phyloP scores from a whole-genome alignment of 2,329 filamentous ascomycete genomes.

The Ascochyta fabae region DNA sequence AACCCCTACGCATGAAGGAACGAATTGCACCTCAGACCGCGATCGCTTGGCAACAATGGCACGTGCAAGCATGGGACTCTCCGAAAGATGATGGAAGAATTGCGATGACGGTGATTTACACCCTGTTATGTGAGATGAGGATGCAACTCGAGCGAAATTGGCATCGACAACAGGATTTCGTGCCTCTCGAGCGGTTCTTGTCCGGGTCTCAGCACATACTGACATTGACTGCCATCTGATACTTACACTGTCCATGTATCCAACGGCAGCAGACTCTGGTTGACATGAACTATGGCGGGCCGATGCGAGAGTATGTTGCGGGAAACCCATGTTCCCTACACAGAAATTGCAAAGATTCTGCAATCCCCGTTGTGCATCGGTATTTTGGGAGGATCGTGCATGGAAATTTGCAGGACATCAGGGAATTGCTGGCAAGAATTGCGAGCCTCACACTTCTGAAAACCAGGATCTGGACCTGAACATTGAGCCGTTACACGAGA shows the following conservation, averaged over 20 bases:
- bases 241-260: conserved; percentile 5
- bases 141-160: conserved; percentile 9
- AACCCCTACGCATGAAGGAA: not conserved
- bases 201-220: not conserved
- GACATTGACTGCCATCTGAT: not conserved
- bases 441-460: conserved; percentile 15
- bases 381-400: conserved; percentile 12
- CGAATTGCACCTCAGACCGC: not conserved
- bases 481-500: conserved; percentile 39
- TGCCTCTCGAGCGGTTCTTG: not conserved
- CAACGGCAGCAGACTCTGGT: conserved; percentile 4
- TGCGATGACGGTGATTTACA: conserved; percentile 2
- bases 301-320: conserved; percentile 12
- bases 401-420: conserved; percentile 15
- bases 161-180: conserved; percentile 3
- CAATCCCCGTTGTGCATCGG: conserved; percentile 11
- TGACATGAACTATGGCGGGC: conserved; percentile 7
- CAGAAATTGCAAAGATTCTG: conserved; percentile 19
- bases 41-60: conserved; percentile 12
- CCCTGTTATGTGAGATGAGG: conserved; percentile 3
- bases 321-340: conserved; percentile 4
- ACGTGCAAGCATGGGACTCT: conserved; percentile 8
- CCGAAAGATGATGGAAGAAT: conserved; percentile 9
- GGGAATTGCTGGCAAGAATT: conserved; percentile 14
- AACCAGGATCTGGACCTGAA: conserved; percentile 20